phyloP scores from a whole-genome alignment of 768 basidiomycete species.

The Trametes gibbosa region DNA sequence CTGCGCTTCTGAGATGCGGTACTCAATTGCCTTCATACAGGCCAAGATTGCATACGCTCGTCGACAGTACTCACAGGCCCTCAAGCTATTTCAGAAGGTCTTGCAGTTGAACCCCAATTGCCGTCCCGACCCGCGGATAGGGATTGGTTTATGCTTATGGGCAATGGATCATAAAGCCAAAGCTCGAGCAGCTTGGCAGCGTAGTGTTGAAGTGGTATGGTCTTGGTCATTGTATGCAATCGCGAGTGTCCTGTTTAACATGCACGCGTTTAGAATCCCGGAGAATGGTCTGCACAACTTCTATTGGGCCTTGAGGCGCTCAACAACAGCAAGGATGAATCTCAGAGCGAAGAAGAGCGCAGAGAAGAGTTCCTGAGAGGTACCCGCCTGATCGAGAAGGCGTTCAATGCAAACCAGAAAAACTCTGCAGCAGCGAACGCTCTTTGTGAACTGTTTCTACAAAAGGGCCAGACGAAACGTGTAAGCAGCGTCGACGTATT shows the following conservation, averaged over 20 bases:
- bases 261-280: constrained; percentile 58
- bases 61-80: constrained; percentile 72
- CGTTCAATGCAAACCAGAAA: constrained; percentile 77
- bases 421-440: constrained; percentile 84
- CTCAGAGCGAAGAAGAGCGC: constrained; percentile 61
- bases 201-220: constrained; percentile 81
- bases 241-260: background rate
- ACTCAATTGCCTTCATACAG: constrained; percentile 24
- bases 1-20: background rate
- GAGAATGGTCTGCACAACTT: constrained; percentile 75
- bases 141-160: constrained; percentile 94
- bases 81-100: constrained; percentile 84
- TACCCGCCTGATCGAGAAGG: constrained; percentile 67
- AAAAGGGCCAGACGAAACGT: constrained; percentile 61
- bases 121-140: constrained; percentile 90
- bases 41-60: constrained; percentile 84
- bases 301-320: constrained; percentile 84
- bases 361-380: constrained; percentile 58
- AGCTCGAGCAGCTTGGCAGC: constrained; percentile 88
- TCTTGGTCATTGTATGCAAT: background rate
- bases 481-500: constrained; percentile 35
- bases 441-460: constrained; percentile 74
- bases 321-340: constrained; percentile 77
- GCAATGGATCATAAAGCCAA: constrained; percentile 78
- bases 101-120: constrained; percentile 75